Evolutionary conservation across 169 alveolate genomes (phyloP), one percentile per base, ranked within the genome.

Genomic region (Plasmodium gonderi): DNA sequence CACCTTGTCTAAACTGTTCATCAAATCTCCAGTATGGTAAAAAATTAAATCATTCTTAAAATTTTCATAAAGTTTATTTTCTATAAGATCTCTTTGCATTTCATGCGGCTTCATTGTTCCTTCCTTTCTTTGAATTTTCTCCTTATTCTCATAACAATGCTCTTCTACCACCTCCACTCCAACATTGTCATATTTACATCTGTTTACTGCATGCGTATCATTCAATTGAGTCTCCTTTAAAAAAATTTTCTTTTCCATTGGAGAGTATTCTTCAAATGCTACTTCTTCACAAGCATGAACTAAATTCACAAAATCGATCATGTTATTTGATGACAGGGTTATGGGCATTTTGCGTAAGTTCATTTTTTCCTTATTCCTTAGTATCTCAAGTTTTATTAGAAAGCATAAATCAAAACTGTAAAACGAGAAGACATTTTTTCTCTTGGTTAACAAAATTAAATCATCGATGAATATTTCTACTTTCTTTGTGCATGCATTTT

Each of bases 11-110:
- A 87, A 23, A n/a, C 9, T 20, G 31, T 87, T 75, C 17, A 23
- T 75, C 17, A 23, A 12, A 29, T 87, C 87, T 36, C 79, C 65
- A 40, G 26, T 76, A 14, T 42, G 38, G 45, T 87, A 87, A 87
- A 87, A 65, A 75, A 87, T 76, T 38, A 87, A 76, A 87, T 87
- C 93, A 47, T 75, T 87, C n/a, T 54, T 60, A 76, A 87, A 87
- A 54, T 87, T 45, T 51, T 87, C 93, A 75, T 54, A 87, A 44
- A 87, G 64, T 75, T 87, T 87, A 49, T 76, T 87, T 87, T 87
- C 93, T 49, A 87, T 87, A 44, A 87, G 60, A 14, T 11, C 2
- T 75, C 93, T 51, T 65, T 87, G 80, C 64, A n/a, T n/a, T n/a
- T n/a, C n/a, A n/a, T n/a, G n/a, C n/a, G n/a, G n/a, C n/a, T n/a